Base-by-base conservation (phyloP, 805 yeast genomes). In the Debaryomyces prosopidis region DNA sequence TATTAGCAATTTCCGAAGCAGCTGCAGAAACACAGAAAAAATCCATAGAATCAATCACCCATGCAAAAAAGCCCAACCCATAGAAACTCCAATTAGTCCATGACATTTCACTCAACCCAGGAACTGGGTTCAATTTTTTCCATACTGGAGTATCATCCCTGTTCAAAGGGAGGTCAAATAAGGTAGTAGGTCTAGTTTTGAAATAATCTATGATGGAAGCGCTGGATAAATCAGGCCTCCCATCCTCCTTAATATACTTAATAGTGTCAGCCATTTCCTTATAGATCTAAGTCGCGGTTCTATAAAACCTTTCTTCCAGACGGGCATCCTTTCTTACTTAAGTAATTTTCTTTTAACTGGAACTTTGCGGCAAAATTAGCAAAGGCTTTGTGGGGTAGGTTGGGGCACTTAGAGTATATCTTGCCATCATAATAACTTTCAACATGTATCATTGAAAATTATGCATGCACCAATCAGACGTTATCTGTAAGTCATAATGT, bases 21-120 rank as follows among this genome's bases (percentile, higher is more conserved):
- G 79, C 78, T 32, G 81, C 62, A 7, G 84, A 77, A n/a, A 79
- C 80, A 16, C 79, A 69, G 53, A 82, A 82, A 57, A 78, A 82
- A 61, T 82, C 87, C 56, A 81, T 73, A 3, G 87, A 82, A 63
- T 81, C 87, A 77, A 82, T 76, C 3, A 83, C 69, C 87, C 87
- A 82, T 15, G 80, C 81, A 44, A 64, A 54, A 52, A 79, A 79
- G 0, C 84, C 86, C 38, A 78, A 62, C 14, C 63, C 30, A 54
- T 80, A 80, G 62, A 73, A 78, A 38, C 73, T 65, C 87, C 87
- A 83, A 56, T 83, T 84, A 46, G 60, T 69, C 45, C 71, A 60
- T 4, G 61, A 58, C 52, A 74, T 59, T 38, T 60, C 56, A 9
- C 55, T 55, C 16, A 75, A 57, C 1, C 69, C 70, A 8, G 71